Percentiles rank a stretch among this genome's conserved stretches.
Conservation (phyloP, 148 eudicot genomes). For the Vaccinium vitisidaea region DNA sequence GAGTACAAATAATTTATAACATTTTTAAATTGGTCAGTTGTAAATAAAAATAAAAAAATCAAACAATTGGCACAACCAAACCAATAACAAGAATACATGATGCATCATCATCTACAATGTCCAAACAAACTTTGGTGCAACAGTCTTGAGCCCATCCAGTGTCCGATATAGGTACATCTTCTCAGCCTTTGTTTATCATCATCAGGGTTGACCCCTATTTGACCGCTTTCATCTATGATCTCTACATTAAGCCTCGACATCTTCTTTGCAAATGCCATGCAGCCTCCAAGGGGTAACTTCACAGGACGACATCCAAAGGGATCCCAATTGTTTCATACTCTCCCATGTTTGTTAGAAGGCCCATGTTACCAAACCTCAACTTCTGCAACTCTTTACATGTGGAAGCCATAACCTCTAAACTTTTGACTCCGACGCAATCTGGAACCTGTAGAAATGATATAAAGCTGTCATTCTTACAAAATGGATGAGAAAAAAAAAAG, state of each 20-base stretch:
- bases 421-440: slow-evolving; percentile 76
- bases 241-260: slow-evolving; percentile 80
- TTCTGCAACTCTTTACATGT: slow-evolving; percentile 82
- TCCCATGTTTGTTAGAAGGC: slow-evolving; percentile 67
- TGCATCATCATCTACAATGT: slow-evolving; percentile 38
- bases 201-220: slow-evolving; percentile 25
- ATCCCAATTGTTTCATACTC: slow-evolving; percentile 92
- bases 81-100: not conserved
- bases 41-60: not conserved
- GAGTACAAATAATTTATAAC: slow-evolving; percentile 18
- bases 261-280: slow-evolving; percentile 64
- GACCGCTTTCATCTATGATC: slow-evolving; percentile 63
- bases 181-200: slow-evolving; percentile 59
- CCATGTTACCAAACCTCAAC: slow-evolving; percentile 66
- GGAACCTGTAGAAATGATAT: slow-evolving; percentile 42
- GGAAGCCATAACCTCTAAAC: slow-evolving; percentile 57
- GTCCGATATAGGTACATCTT: slow-evolving; percentile 79
- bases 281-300: slow-evolving; percentile 70
- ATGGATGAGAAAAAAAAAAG: not conserved
- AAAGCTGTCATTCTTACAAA: not conserved
- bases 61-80: slow-evolving; percentile 4
- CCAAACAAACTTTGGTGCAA: slow-evolving; percentile 73
- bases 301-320: slow-evolving; percentile 97
- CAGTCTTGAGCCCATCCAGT: slow-evolving; percentile 61
- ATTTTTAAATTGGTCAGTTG: too few species aligned